Base-by-base conservation (phyloP, 257 asterid species). In the Solanum rostratum region DNA sequence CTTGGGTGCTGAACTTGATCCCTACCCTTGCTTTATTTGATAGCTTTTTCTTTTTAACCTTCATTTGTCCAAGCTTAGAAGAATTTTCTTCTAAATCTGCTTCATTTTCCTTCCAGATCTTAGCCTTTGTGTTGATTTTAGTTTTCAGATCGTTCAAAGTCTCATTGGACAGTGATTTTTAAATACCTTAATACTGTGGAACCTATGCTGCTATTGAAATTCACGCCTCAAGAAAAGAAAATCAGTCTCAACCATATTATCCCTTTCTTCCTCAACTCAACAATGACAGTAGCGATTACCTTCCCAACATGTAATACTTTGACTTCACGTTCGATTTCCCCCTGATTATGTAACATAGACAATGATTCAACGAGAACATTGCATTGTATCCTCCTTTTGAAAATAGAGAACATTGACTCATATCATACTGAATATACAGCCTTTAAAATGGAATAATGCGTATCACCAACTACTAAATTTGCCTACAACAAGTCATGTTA, bases 291-390 rank as follows among this genome's bases (percentile, higher is more conserved):
- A 10, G 92, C 92, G 1, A 92, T 30, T 10, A 91, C 88, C 93
- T 91, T 93, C n/a, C 97, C 97, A 41, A 89, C 90, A 12, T 90
- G 88, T 63, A 93, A 81, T 71, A 90, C 97, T 87, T 85, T 93
- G 66, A 90, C 85, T 66, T 93, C 95, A 69, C 92, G 89, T 92
- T 93, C 93, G 52, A 91, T 88, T 68, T 91, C 95, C 82, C 92
- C 97, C 95, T 93, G 93, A 82, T 73, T 14, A 73, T 45, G 7
- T 22, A 71, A 71, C 20, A 71, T 22, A 73, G 54, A 12, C 33
- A 41, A 71, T 46, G 53, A 49, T 71, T 43, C 20, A 11, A 41
- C 12, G 80, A 71, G 37, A 37, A 43, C n/a, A 22, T 45, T 73
- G 57, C 57, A 73, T 45, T 66, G 49, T 66, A 33, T 66, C 0